These are phyloP conservation scores for Apiospora sp. DNA, from an alignment of 2,329 filamentous ascomycete genomes.

Conservation along the genomic window DNA sequence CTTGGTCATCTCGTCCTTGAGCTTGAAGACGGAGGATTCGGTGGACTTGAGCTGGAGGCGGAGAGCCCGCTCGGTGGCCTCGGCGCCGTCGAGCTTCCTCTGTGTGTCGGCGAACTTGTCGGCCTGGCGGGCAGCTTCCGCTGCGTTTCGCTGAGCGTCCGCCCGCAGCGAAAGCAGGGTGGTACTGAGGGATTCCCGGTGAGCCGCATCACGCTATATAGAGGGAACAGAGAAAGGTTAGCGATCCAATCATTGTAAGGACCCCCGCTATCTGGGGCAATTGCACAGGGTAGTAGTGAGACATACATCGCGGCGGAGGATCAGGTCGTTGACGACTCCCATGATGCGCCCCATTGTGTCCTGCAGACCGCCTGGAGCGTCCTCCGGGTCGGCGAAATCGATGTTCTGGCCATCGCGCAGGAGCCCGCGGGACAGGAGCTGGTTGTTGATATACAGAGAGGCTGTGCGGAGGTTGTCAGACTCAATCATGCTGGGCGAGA, in stretches of 20 bases:
- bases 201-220: conserved; percentile 82
- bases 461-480: conserved; percentile 70
- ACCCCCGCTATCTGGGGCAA: background rate
- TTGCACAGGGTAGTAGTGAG: background rate
- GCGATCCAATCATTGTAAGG: background rate
- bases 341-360: conserved; percentile 87
- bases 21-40: conserved; percentile 75
- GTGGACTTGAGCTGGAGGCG: conserved; percentile 75
- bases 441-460: conserved; percentile 77
- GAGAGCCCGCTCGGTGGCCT: conserved; percentile 75
- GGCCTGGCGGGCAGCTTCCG: conserved; percentile 68
- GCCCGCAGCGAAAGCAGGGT: conserved; percentile 79
- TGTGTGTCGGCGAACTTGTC: conserved; percentile 63
- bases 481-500: conserved; percentile 50
- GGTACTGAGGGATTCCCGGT: conserved; percentile 82
- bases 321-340: conserved; percentile 91
- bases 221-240: conserved; percentile 27
- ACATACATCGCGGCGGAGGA: conserved; percentile 85
- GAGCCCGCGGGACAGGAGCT: conserved; percentile 71
- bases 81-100: conserved; percentile 63
- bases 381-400: conserved; percentile 80
- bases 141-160: conserved; percentile 76
- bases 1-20: conserved; percentile 84
- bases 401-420: conserved; percentile 75
- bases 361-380: conserved; percentile 64